phyloP scores from a whole-genome alignment of 2,329 filamentous ascomycete species.

The Microthyrium microscopicum region DNA sequence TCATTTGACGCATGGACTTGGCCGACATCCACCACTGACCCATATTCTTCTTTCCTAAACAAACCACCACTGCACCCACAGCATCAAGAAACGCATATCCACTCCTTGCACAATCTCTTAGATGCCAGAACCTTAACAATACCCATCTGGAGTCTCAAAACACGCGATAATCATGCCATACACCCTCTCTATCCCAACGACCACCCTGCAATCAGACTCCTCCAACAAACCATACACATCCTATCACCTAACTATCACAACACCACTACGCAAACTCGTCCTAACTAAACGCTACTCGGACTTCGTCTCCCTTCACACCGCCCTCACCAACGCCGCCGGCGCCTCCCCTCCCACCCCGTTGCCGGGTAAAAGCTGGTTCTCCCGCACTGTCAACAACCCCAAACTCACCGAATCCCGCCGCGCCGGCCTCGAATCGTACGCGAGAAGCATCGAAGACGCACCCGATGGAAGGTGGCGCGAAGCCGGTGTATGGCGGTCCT shows the following conservation, averaged over 20 bases:
- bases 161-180: constrained; percentile 26
- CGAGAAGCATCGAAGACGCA: constrained; percentile 53
- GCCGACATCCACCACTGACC: too few relatives aligned
- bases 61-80: too few relatives aligned
- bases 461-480: constrained; percentile 65
- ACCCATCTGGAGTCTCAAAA: too few relatives aligned
- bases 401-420: constrained; percentile 58
- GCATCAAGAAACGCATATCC: too few relatives aligned
- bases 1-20: too few relatives aligned
- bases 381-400: constrained; percentile 47
- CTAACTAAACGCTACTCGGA: constrained; percentile 73
- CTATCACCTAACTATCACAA: constrained; percentile 62
- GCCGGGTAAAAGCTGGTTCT: constrained; percentile 62
- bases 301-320: constrained; percentile 49
- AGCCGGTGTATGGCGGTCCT: constrained; percentile 53
- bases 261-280: constrained; percentile 59
- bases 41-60: too few relatives aligned
- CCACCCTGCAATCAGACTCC: constrained; percentile 31
- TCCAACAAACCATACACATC: constrained; percentile 53
- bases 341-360: constrained; percentile 48
- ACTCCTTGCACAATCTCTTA: too few relatives aligned
- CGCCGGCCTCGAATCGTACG: constrained; percentile 49
- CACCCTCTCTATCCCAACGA: constrained; percentile 27
- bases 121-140: too few relatives aligned
- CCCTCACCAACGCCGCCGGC: constrained; percentile 43